Percentiles rank a stretch among this genome's conserved stretches.
Evolutionary conservation across 495 filamentous ascomycete genomes (phyloP).

Genomic region (Penicillium argentinense): DNA sequence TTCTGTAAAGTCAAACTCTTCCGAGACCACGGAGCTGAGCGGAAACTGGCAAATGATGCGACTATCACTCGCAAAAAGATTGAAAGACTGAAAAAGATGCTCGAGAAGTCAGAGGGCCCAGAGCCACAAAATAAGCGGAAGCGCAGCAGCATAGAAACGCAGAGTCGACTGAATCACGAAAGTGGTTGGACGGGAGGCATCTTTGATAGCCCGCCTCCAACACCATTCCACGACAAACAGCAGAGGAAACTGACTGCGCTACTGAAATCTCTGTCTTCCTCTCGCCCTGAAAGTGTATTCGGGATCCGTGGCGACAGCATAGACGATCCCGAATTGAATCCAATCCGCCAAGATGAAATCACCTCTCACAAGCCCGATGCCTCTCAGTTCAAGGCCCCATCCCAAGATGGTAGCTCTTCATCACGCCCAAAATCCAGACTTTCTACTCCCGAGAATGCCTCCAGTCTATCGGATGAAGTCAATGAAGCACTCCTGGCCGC

Average conservation of each 20-base stretch:
- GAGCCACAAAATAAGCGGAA: not conserved
- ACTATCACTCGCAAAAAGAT: conserved; percentile 91
- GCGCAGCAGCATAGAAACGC: not conserved
- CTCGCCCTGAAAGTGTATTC: not conserved
- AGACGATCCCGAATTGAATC: conserved; percentile 7
- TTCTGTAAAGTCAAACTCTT: conserved; percentile 98
- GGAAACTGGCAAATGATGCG: conserved; percentile 91
- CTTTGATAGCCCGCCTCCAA: not conserved
- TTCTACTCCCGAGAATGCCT: not conserved
- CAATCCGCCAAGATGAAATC: not conserved
- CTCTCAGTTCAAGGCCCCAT: no score
- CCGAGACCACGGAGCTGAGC: conserved; percentile 92
- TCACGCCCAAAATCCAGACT: not conserved
- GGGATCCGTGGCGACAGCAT: not conserved
- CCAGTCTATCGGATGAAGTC: no score
- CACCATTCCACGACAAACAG: not conserved
- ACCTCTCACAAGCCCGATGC: not conserved
- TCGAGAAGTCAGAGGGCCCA: not conserved
- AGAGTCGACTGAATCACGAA: not conserved
- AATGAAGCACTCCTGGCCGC: no score
- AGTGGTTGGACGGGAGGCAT: not conserved
- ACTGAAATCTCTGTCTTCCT: not conserved
- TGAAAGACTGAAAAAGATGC: conserved; percentile 70
- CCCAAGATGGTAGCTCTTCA: not conserved
- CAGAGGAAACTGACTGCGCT: not conserved